These are phyloP conservation scores for Miscanthus lutarioriparius DNA, from an alignment of 176 grass and related monocot genomes.

Conservation along the genomic window DNA sequence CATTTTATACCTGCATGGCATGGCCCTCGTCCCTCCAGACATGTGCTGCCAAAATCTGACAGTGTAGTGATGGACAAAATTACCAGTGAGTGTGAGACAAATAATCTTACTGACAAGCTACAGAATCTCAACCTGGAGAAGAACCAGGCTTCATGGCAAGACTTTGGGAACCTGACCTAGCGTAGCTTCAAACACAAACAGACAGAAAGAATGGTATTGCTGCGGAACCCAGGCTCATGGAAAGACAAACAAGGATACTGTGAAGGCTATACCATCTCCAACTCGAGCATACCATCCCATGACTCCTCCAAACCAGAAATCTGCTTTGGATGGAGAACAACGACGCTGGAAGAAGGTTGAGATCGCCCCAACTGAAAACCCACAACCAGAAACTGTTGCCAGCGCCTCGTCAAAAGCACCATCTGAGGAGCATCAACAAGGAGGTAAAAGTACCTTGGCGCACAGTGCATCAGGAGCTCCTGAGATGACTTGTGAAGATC, in stretches of 20 bases:
- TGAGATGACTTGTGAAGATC: constrained; percentile 29
- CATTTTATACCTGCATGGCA: constrained; percentile 52
- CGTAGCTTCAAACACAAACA: background rate
- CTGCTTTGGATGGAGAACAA: constrained; percentile 12
- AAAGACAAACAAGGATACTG: background rate
- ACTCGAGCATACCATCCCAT: background rate
- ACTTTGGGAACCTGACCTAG: constrained; percentile 3
- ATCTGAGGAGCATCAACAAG: constrained; percentile 3
- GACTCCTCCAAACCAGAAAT: background rate
- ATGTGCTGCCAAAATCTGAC: constrained; percentile 29
- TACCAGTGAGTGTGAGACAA: constrained; percentile 9
- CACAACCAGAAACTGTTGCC: constrained; percentile 7
- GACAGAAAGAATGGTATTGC: background rate
- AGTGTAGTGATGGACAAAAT: constrained; percentile 1
- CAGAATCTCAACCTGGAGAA: constrained; percentile 10
- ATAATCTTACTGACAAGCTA: constrained; percentile 2
- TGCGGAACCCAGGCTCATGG: constrained; percentile 11
- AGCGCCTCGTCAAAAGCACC: constrained; percentile 9
- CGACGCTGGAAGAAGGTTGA: constrained; percentile 18
- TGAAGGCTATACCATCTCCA: constrained; percentile 1
- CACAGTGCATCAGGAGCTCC: constrained; percentile 1
- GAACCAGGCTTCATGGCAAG: constrained; percentile 16
- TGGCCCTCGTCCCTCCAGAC: background rate
- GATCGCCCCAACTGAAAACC: background rate
- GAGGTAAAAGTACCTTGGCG: background rate